phyloP scores from a whole-genome alignment of 441 rosid genomes.

The Syzygium malaccense region DNA sequence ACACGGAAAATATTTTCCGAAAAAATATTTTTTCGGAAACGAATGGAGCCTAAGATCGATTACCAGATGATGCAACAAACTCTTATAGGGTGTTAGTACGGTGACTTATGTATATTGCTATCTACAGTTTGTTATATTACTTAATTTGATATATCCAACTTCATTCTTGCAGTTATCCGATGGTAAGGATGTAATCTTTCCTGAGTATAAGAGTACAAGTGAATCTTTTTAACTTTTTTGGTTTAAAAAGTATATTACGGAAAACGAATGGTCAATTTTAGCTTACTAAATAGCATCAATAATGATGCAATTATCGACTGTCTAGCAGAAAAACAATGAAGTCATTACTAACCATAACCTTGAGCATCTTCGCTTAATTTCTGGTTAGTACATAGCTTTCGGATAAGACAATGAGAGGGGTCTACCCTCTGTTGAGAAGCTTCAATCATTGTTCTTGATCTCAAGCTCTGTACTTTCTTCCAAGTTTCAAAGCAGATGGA shows the following conservation, averaged over 20 bases:
- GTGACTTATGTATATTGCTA: background rate
- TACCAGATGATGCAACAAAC: background rate
- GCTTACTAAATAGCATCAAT: conserved; percentile 7
- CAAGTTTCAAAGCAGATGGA: background rate
- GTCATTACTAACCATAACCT: background rate
- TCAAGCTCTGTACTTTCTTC: conserved; percentile 5
- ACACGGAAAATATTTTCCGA: too few species aligned
- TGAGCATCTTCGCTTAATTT: background rate
- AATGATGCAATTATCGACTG: background rate
- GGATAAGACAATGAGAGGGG: background rate
- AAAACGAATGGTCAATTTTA: background rate
- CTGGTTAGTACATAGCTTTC: conserved; percentile 16
- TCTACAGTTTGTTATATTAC: background rate
- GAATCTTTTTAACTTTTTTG: background rate
- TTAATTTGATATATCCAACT: background rate
- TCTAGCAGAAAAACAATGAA: background rate
- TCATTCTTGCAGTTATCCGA: background rate
- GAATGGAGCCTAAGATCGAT: background rate
- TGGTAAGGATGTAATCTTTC: background rate
- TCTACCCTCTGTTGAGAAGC: background rate
- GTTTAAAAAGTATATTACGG: background rate
- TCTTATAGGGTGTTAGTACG: background rate
- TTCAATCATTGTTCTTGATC: background rate
- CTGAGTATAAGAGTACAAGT: background rate
- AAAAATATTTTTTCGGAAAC: too few species aligned